A percentile compares a stretch with the other conserved stretches of the same genome.
These are phyloP conservation scores for Cicer pinnatifidum DNA, from an alignment of 306 rosid genomes.

Conservation along the genomic window DNA sequence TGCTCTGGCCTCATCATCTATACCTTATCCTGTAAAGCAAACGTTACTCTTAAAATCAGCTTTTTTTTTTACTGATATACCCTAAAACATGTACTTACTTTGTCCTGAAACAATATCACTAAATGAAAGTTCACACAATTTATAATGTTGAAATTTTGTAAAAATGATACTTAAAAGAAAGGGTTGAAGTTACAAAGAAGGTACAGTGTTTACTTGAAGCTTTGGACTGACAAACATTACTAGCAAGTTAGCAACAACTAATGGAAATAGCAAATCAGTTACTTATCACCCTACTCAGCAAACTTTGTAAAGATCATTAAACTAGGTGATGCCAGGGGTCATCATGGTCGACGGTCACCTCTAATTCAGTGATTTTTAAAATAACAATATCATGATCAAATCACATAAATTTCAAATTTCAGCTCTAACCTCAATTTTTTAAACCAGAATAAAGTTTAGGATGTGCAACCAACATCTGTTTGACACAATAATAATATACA, in stretches of 20 bases:
- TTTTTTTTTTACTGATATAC: too few species aligned
- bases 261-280: not conserved
- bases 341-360: not conserved
- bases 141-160: not conserved
- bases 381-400: not conserved
- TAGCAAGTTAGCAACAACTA: not conserved
- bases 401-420: not conserved
- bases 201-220: not conserved
- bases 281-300: not conserved
- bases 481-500: too few species aligned
- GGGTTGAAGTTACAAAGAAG: not conserved
- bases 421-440: not conserved
- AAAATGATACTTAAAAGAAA: not conserved
- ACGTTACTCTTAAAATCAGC: too few species aligned
- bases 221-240: not conserved
- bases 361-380: too few species aligned
- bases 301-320: not conserved
- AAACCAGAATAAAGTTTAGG: not conserved
- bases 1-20: not conserved
- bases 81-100: not conserved
- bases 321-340: not conserved
- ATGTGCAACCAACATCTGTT: too few species aligned
- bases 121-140: not conserved
- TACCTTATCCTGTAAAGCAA: too few species aligned
- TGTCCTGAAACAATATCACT: not conserved